Evolutionary conservation across 2,329 filamentous ascomycete genomes (phyloP).

Genomic region (Diaporthe caulivora): DNA sequence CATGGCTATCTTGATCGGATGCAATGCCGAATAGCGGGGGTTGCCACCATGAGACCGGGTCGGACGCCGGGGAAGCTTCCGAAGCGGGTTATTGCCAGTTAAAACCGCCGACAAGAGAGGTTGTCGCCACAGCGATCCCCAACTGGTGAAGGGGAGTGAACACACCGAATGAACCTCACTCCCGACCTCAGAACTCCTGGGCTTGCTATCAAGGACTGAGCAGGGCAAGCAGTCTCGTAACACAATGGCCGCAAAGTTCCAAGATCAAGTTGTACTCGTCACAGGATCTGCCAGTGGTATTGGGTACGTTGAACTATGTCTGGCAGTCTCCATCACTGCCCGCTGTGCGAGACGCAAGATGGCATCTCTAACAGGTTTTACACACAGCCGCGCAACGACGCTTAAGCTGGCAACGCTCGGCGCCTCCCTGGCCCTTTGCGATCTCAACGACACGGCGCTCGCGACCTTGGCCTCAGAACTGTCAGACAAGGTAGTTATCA

Average conservation of each 20-base stretch:
- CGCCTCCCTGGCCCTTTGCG: slow-evolving; percentile 45
- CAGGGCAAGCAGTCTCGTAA: background rate
- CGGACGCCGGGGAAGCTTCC: background rate
- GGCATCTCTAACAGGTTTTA: background rate
- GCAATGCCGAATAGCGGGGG: background rate
- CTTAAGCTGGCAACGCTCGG: slow-evolving; percentile 45
- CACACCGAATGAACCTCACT: background rate
- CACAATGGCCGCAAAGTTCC: slow-evolving; percentile 16
- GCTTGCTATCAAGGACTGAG: background rate
- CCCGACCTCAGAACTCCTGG: background rate
- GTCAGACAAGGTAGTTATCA: slow-evolving; percentile 21
- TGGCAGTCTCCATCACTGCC: background rate
- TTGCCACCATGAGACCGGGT: background rate
- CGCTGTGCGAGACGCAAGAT: background rate
- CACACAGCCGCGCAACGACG: slow-evolving; percentile 41
- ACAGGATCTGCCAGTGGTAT: slow-evolving; percentile 45
- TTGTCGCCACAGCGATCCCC: too few relatives aligned
- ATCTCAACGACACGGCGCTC: slow-evolving; percentile 45
- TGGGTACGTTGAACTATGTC: slow-evolving; percentile 26
- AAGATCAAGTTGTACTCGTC: slow-evolving; percentile 39
- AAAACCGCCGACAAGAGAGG: too few relatives aligned
- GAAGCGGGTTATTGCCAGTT: background rate
- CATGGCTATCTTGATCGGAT: background rate
- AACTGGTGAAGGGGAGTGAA: too few relatives aligned
- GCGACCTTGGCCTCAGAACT: slow-evolving; percentile 3